phyloP scores from a whole-genome alignment of 116 monocot species.

The Phalaenopsis hybrid region DNA sequence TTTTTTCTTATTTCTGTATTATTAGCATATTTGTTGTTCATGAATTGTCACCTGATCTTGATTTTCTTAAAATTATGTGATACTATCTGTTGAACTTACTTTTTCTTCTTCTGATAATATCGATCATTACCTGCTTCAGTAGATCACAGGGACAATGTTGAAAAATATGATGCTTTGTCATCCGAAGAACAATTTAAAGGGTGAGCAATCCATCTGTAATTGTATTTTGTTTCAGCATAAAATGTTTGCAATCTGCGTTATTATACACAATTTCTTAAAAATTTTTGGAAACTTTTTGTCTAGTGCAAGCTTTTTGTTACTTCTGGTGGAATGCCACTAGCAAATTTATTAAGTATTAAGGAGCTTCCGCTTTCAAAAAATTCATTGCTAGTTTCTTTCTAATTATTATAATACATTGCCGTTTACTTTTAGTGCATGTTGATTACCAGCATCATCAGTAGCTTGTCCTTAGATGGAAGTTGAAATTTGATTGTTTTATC shows the following conservation, averaged over 20 bases:
- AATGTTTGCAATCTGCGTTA: neutral
- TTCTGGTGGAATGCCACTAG: neutral
- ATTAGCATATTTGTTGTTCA: neutral
- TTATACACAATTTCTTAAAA: neutral
- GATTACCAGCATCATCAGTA: neutral
- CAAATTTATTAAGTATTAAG: neutral
- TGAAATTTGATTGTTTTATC: too few species aligned
- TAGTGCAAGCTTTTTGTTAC: neutral
- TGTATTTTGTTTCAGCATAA: neutral
- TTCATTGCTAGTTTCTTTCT: neutral
- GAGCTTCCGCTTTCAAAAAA: neutral
- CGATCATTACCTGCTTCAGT: neutral
- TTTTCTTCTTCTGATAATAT: neutral
- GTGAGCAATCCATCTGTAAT: neutral
- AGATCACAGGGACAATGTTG: neutral
- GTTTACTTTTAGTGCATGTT: neutral
- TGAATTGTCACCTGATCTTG: neutral
- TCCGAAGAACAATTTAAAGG: neutral
- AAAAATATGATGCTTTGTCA: neutral
- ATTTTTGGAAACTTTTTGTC: neutral
- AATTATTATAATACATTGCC: neutral
- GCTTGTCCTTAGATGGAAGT: neutral
- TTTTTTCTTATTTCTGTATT: neutral
- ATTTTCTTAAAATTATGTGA: neutral
- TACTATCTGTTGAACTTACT: neutral